A percentile compares a stretch with the other conserved stretches of the same genome.
Conservation (phyloP, 257 asterid genomes). For the Plectranthus barbatus region DNA sequence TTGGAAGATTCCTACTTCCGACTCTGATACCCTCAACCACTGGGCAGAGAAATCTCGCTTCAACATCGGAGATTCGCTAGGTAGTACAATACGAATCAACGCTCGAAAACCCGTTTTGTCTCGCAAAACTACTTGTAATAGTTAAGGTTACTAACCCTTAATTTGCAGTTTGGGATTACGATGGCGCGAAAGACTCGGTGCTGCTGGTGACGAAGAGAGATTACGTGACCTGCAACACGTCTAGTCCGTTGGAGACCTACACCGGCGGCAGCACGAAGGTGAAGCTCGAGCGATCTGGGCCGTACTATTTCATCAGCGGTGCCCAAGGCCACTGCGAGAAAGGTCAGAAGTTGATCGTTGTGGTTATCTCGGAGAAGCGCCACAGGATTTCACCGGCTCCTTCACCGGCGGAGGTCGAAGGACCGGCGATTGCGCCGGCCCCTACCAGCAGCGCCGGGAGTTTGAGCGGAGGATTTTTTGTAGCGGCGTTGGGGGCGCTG, state of each 20-base stretch:
- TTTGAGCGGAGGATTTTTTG: slow-evolving; percentile 19
- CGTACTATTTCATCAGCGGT: slow-evolving; percentile 75
- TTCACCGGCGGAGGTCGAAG: slow-evolving; percentile 43
- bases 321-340: slow-evolving; percentile 51
- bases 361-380: slow-evolving; percentile 57
- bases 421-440: slow-evolving; percentile 51
- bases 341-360: slow-evolving; percentile 68
- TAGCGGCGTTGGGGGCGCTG: slow-evolving; percentile 19
- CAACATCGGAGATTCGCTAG: slow-evolving; percentile 58
- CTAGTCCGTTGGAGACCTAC: slow-evolving; percentile 45
- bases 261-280: slow-evolving; percentile 43
- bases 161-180: slow-evolving; percentile 52
- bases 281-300: slow-evolving; percentile 58
- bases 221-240: slow-evolving; percentile 60
- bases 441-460: slow-evolving; percentile 36
- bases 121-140: too few relatives aligned
- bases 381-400: slow-evolving; percentile 47
- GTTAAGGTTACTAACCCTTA: background rate
- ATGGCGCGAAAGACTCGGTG: slow-evolving; percentile 48
- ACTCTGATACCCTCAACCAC: slow-evolving; percentile 44
- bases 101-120: background rate
- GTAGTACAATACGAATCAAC: slow-evolving; percentile 11
- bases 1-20: slow-evolving; percentile 54
- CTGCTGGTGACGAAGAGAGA: slow-evolving; percentile 52
- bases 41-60: slow-evolving; percentile 74